Conservation (phyloP, 371 early-diverging fungal genomes). For the Encephalitozoon intestinalis region DNA sequence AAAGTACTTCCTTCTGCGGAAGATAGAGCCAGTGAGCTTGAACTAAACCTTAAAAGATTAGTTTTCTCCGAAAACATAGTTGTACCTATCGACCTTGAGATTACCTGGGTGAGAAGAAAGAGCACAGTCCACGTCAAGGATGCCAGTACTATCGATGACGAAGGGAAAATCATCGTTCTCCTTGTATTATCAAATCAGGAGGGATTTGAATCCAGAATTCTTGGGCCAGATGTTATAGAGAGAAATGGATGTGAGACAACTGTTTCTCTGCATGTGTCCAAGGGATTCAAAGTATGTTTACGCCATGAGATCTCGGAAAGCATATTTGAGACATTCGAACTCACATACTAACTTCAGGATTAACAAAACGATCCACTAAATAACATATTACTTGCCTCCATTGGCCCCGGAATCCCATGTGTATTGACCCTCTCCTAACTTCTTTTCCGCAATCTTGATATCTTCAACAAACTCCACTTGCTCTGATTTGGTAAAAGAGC, state of each 20-base stretch:
- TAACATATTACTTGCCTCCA: background rate
- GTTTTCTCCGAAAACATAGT: background rate
- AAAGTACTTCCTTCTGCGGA: too few relatives aligned
- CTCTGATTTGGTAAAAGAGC: too few relatives aligned
- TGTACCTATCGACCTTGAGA: background rate
- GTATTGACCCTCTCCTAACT: background rate
- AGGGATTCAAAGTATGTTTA: background rate
- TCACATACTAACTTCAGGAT: background rate
- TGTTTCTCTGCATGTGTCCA: background rate
- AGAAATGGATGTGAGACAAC: background rate
- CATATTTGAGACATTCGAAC: background rate
- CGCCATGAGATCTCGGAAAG: background rate
- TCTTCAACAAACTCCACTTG: background rate
- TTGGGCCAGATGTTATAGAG: background rate
- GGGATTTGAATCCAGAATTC: background rate
- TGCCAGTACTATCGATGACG: background rate
- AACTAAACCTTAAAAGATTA: background rate
- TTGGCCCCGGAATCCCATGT: background rate
- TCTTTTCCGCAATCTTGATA: background rate
- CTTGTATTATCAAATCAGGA: background rate
- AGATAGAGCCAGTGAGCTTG: background rate
- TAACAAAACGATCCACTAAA: background rate
- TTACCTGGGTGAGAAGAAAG: background rate
- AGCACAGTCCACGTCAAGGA: background rate
- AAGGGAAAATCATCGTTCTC: background rate